Percentiles rank a stretch among this genome's conserved stretches.
Evolutionary conservation across 2,329 filamentous ascomycete species (phyloP).

Genomic region (Penicillium aurantiogriseum): DNA sequence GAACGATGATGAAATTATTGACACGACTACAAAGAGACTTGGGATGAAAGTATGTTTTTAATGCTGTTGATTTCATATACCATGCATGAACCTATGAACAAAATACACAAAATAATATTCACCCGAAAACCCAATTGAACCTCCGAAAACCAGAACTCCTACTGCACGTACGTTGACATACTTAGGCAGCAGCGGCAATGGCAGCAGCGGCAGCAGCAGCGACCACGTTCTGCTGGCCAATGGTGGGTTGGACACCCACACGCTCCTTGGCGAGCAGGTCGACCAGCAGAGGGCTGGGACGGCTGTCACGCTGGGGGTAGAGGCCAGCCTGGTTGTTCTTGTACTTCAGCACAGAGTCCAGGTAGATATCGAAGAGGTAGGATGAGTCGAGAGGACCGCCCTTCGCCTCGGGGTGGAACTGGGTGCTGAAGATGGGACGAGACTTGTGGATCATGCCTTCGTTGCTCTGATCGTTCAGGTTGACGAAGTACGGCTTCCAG

Average conservation of each 20-base stretch:
- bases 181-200: slow-evolving; percentile 28
- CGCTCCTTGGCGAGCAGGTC: slow-evolving; percentile 92
- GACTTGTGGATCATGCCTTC: slow-evolving; percentile 95
- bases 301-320: slow-evolving; percentile 73
- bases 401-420: slow-evolving; percentile 98
- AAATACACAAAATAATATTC: slow-evolving; percentile 9
- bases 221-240: slow-evolving; percentile 51
- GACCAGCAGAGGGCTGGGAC: slow-evolving; percentile 80
- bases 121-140: slow-evolving; percentile 17
- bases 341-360: slow-evolving; percentile 84
- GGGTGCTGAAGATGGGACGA: slow-evolving; percentile 94
- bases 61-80: slow-evolving; percentile 13
- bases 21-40: slow-evolving; percentile 7
- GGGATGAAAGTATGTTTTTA: slow-evolving; percentile 7
- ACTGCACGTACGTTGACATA: slow-evolving; percentile 1
- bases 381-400: slow-evolving; percentile 93
- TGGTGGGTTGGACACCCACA: slow-evolving; percentile 77
- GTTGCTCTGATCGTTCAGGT: slow-evolving; percentile 96
- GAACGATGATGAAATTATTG: slow-evolving; percentile 7
- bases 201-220: slow-evolving; percentile 27
- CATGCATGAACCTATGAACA: slow-evolving; percentile 16
- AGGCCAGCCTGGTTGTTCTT: slow-evolving; percentile 77
- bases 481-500: slow-evolving; percentile 98
- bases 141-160: slow-evolving; percentile 13
- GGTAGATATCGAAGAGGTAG: slow-evolving; percentile 95